Conservation (phyloP, 208 protist species). For the Angomonas ambiguus region DNA sequence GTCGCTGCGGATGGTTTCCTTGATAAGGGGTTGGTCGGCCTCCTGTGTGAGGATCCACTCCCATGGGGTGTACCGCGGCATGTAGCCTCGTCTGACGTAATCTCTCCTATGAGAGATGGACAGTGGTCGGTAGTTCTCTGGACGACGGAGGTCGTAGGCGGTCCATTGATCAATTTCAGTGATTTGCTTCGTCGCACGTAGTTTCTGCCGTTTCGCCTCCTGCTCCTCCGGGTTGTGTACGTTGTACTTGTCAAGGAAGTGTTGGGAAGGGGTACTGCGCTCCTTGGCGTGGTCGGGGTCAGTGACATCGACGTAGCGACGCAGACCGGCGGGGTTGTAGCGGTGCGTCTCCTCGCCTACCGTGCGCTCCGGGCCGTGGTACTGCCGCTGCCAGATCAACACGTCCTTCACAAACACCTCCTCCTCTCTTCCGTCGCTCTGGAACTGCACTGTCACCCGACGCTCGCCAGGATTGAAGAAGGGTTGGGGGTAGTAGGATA, state of each 20-base stretch:
- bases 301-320: slow-evolving; percentile 80
- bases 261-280: slow-evolving; percentile 18
- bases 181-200: slow-evolving; percentile 83
- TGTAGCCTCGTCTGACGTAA: slow-evolving; percentile 84
- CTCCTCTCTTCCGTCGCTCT: slow-evolving; percentile 46
- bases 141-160: slow-evolving; percentile 44
- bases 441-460: slow-evolving; percentile 67
- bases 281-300: slow-evolving; percentile 55
- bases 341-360: slow-evolving; percentile 68
- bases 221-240: slow-evolving; percentile 20
- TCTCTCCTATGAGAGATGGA: slow-evolving; percentile 80
- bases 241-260: slow-evolving; percentile 90
- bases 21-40: slow-evolving; percentile 82
- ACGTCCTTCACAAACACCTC: slow-evolving; percentile 66
- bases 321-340: slow-evolving; percentile 47
- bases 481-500: slow-evolving; percentile 61
- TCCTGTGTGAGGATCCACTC: slow-evolving; percentile 89
- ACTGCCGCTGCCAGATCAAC: slow-evolving; percentile 81
- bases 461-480: slow-evolving; percentile 87
- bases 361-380: slow-evolving; percentile 83
- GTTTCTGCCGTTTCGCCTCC: slow-evolving; percentile 16
- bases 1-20: slow-evolving; percentile 75
- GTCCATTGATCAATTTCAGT: slow-evolving; percentile 85
- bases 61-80: slow-evolving; percentile 87
- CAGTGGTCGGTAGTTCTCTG: slow-evolving; percentile 87